These are phyloP conservation scores for Phyllosticta citribraziliensis DNA, from an alignment of 2,329 filamentous ascomycete genomes.

Conservation along the genomic window DNA sequence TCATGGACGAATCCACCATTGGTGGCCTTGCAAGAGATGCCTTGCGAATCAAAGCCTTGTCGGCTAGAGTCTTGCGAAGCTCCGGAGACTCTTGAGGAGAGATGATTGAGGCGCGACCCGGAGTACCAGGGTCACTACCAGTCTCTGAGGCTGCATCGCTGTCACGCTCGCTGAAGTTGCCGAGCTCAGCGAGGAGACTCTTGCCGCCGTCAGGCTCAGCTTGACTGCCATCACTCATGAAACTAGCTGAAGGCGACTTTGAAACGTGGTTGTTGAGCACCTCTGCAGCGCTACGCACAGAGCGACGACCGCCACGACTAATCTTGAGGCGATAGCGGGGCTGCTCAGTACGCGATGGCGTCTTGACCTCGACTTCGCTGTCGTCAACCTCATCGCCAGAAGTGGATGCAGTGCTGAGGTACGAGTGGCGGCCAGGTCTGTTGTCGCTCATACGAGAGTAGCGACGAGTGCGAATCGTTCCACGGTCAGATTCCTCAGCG, in stretches of 20 bases:
- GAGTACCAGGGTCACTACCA: slow-evolving; percentile 21
- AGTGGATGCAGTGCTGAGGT: slow-evolving; percentile 80
- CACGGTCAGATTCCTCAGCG: slow-evolving; percentile 50
- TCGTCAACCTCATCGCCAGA: slow-evolving; percentile 67
- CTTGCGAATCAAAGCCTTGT: slow-evolving; percentile 7
- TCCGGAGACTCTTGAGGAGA: slow-evolving; percentile 8
- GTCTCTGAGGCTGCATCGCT: slow-evolving; percentile 42
- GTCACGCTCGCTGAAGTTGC: slow-evolving; percentile 66
- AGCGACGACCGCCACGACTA: slow-evolving; percentile 48
- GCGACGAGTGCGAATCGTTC: slow-evolving; percentile 25
- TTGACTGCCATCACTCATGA: slow-evolving; percentile 35
- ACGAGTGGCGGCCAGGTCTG: slow-evolving; percentile 49
- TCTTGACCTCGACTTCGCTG: slow-evolving; percentile 45
- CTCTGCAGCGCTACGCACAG: slow-evolving; percentile 41
- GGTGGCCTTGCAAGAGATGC: slow-evolving; percentile 17
- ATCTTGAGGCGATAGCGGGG: slow-evolving; percentile 63
- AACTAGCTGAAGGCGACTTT: slow-evolving; percentile 49
- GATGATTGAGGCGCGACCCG: slow-evolving; percentile 3
- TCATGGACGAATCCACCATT: slow-evolving; percentile 53
- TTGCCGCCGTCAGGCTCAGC: slow-evolving; percentile 49
- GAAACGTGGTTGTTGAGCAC: slow-evolving; percentile 44
- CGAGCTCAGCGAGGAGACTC: slow-evolving; percentile 85
- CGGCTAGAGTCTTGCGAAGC: slow-evolving; percentile 3
- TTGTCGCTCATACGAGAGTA: slow-evolving; percentile 28
- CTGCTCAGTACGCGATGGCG: slow-evolving; percentile 53